These are phyloP conservation scores for Penicillium fimorum DNA, from an alignment of 495 filamentous ascomycete species.

Conservation along the genomic window DNA sequence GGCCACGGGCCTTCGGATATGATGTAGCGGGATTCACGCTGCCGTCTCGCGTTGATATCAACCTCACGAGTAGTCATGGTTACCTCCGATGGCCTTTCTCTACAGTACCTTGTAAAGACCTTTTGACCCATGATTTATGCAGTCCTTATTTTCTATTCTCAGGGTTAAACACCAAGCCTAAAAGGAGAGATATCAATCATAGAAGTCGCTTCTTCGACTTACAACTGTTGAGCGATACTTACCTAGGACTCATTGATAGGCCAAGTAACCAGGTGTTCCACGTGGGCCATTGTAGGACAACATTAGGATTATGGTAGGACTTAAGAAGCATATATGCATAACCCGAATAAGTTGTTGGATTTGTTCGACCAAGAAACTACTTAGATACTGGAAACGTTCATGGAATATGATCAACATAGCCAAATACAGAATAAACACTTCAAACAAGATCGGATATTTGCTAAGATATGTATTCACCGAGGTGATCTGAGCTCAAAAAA, in stretches of 20 bases:
- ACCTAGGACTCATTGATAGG: neutral
- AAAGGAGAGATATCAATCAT: neutral
- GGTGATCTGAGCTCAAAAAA: neutral
- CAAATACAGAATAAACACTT: conserved; percentile 5
- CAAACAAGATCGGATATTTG: conserved; percentile 5
- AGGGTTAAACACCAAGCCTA: neutral
- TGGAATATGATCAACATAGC: conserved; percentile 10
- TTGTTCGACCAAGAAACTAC: neutral
- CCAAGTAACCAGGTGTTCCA: neutral
- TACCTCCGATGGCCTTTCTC: neutral
- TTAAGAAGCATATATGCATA: neutral
- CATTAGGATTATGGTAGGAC: neutral
- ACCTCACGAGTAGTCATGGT: neutral
- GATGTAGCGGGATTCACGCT: neutral
- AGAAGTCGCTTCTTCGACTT: neutral
- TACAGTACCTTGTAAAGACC: neutral
- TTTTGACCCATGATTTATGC: neutral
- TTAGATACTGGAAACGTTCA: neutral
- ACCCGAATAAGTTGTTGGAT: neutral
- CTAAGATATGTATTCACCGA: conserved; percentile 2
- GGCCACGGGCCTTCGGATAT: neutral
- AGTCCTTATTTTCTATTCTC: neutral
- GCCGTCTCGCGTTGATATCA: neutral
- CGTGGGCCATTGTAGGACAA: neutral
- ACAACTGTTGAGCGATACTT: neutral